Conservation (phyloP, 179 eudicot genomes). For the Corrigiola litoralis region DNA sequence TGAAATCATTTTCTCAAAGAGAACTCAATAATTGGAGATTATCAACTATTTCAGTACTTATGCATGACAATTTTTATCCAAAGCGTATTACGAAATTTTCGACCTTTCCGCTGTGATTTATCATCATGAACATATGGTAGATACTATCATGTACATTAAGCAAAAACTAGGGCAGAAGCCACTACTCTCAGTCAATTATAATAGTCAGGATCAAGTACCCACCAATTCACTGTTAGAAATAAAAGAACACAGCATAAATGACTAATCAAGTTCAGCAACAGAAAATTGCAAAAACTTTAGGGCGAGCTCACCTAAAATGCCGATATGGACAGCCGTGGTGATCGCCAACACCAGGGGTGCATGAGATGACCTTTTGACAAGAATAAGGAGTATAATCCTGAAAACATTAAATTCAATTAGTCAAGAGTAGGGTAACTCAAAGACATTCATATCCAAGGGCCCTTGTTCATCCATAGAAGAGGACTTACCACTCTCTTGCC, state of each 20-base stretch:
- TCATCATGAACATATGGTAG: not conserved
- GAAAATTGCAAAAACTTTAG: not conserved
- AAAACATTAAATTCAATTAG: constrained; percentile 4
- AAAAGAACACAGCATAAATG: too few relatives aligned
- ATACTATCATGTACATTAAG: not conserved
- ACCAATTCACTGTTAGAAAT: not conserved
- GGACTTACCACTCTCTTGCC: constrained; percentile 84
- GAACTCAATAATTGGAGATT: not conserved
- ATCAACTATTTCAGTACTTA: not conserved
- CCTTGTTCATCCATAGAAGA: not conserved
- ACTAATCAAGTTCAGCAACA: too few relatives aligned
- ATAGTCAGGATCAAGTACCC: not conserved
- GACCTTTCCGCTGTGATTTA: not conserved
- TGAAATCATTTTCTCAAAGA: not conserved
- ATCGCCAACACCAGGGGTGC: constrained; percentile 92
- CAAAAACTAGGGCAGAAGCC: not conserved
- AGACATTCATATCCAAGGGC: not conserved
- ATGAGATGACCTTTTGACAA: constrained; percentile 82
- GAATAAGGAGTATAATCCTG: constrained; percentile 95
- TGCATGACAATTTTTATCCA: too few relatives aligned
- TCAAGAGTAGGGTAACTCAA: not conserved
- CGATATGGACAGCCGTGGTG: constrained; percentile 98
- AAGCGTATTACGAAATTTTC: not conserved
- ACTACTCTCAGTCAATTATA: not conserved
- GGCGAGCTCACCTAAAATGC: constrained; percentile 69